Evolutionary conservation across 116 monocot genomes (phyloP), one percentile per base, ranked within the genome.

Genomic region (Dioscorea cayenensis): DNA sequence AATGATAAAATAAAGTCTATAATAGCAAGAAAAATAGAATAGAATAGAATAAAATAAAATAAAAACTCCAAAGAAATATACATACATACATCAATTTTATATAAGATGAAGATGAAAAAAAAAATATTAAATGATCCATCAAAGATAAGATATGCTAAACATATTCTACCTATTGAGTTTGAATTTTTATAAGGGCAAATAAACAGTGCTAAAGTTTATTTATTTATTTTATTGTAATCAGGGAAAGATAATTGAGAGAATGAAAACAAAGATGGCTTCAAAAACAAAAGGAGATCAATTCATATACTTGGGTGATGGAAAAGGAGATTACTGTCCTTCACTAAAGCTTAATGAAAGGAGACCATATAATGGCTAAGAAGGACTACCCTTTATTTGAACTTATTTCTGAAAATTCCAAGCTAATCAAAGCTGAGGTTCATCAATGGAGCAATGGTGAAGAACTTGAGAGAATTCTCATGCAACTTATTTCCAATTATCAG

Each of bases 261-360:
- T 80, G 1, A 60, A 20, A 27, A 63, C 77, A 28, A 32, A 32
- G 32, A 63, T 48, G 8, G 36, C 50, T 2, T 52, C 11, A 14
- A 32, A 32, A 32, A 70, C 25, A n/a, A 73, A 71, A 19, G 62
- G 23, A 73, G 78, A 78, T 51, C 43, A 64, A 22, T 43, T 93
- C 59, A 79, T 93, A 65, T 93, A 93, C 72, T 38, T 93, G 5
- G 89, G 90, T 14, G 93, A 93, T 49, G 92, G 92, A 4, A 86
- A 83, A 43, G 86, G 89, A 22, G 92, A 92, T 69, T 89, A 84
- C 66, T 92, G 89, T 69, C 82, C 92, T 0, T 76, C 77, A 3
- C 71, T 82, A 1, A 82, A 73, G 70, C 76, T 89, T 0, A 51
- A 38, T 19, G 67, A 85, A 85, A 20, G 38, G 21, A 51, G 89